phyloP scores from a whole-genome alignment of 169 alveolate genomes.

The Plasmodium coatneyi region DNA sequence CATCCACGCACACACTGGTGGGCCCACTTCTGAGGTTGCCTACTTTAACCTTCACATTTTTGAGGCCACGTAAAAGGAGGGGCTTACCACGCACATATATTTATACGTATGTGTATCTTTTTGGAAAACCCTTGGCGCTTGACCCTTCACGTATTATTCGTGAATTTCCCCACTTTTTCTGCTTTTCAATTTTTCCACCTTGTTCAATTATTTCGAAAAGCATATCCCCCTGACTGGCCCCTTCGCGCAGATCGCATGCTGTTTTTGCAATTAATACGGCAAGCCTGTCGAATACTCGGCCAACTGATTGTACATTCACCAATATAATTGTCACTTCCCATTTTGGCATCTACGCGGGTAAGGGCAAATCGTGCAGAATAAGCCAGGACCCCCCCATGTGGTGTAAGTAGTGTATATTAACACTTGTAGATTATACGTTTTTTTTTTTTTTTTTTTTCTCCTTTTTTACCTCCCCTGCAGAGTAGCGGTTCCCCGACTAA shows the following conservation, averaged over 20 bases:
- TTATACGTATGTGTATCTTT: not conserved
- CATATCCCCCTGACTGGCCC: not conserved
- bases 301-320: not conserved
- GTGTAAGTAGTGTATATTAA: not conserved
- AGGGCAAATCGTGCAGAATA: not conserved
- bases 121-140: not conserved
- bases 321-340: not conserved
- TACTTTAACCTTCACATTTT: not conserved
- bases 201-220: not conserved
- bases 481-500: not conserved
- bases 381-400: not conserved
- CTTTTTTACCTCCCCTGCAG: not conserved
- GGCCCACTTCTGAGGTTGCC: not conserved
- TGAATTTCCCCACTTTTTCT: not conserved
- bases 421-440: not conserved
- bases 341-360: not conserved
- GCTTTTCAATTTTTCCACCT: not conserved
- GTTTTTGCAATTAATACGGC: not conserved
- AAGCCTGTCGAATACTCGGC: not conserved
- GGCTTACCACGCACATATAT: not conserved
- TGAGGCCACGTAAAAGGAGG: not conserved
- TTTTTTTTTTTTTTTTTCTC: no score
- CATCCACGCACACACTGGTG: constrained; percentile 1
- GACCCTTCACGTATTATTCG: not conserved
- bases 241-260: not conserved